phyloP scores from a whole-genome alignment of 1,284 basidiomycete genomes.

The Inonotus obliquus region DNA sequence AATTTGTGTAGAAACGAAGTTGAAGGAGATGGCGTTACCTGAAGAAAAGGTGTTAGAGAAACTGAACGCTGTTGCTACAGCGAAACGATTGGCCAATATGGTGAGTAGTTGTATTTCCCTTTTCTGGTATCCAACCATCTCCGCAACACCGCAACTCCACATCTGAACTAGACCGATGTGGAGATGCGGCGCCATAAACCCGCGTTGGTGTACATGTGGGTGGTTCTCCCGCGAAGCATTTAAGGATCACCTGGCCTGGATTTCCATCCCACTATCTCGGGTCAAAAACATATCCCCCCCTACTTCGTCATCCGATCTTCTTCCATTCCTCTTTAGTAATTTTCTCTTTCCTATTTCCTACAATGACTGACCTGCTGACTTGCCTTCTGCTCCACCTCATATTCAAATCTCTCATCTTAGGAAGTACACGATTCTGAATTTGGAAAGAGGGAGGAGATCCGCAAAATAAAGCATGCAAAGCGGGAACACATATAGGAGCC shows the following conservation, averaged over 20 bases:
- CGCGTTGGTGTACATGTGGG: neutral
- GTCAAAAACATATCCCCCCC: neutral
- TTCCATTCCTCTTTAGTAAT: neutral
- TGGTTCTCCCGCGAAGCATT: neutral
- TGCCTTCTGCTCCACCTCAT: neutral
- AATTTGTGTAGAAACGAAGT: conserved; percentile 53
- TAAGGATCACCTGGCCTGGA: neutral
- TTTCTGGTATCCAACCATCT: neutral
- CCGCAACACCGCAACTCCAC: neutral
- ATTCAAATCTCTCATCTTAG: conserved; percentile 44
- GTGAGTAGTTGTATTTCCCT: conserved; percentile 35
- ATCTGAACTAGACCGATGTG: neutral
- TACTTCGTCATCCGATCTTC: neutral
- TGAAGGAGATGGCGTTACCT: conserved; percentile 69
- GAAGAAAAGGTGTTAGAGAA: conserved; percentile 85
- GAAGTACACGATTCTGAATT: conserved; percentile 90
- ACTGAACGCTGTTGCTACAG: conserved; percentile 85
- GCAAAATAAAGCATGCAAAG: conserved; percentile 57
- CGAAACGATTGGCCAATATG: conserved; percentile 93
- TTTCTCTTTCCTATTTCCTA: neutral
- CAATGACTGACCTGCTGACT: conserved; percentile 2
- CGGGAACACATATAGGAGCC: conserved; percentile 18
- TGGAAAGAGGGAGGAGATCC: conserved; percentile 82
- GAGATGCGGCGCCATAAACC: neutral
- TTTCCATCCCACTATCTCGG: neutral